Percentiles rank a stretch among this genome's conserved stretches.
Conservation (phyloP, 495 filamentous ascomycete genomes). For the Sphaerosporella brunnea region DNA sequence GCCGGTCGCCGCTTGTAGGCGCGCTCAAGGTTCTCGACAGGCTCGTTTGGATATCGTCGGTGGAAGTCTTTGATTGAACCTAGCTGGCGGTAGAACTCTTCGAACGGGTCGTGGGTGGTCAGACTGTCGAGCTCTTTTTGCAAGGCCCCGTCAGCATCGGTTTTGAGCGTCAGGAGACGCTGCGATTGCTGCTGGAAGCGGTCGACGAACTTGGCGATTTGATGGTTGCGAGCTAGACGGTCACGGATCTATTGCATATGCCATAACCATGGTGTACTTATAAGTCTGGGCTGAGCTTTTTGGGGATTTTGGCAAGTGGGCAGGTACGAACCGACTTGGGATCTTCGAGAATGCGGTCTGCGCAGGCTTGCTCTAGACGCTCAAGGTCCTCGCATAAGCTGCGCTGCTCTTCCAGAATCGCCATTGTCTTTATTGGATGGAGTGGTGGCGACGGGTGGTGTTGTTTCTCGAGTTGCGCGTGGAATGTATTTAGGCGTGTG, state of each 20-base stretch:
- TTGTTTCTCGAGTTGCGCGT: too few species aligned
- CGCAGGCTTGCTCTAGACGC: conserved; percentile 80
- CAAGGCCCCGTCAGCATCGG: conserved; percentile 51
- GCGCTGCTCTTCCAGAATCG: conserved; percentile 71
- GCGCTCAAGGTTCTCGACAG: conserved; percentile 81
- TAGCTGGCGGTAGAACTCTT: conserved; percentile 79
- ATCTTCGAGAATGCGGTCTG: conserved; percentile 72
- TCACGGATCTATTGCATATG: conserved; percentile 85
- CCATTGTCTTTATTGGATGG: conserved; percentile 13
- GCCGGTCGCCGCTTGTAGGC: conserved; percentile 60
- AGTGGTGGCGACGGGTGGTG: too few species aligned
- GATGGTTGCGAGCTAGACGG: conserved; percentile 70
- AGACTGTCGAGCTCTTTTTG: conserved; percentile 69
- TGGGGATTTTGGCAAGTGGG: too few species aligned
- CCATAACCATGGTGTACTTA: too few species aligned
- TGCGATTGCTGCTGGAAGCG: conserved; percentile 73
- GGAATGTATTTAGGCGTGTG: too few species aligned
- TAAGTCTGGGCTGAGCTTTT: too few species aligned
- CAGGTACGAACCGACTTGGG: conserved; percentile 60
- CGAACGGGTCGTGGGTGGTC: conserved; percentile 72
- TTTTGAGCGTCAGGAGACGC: conserved; percentile 67
- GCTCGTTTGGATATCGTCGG: conserved; percentile 79
- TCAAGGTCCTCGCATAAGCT: conserved; percentile 91
- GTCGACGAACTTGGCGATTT: conserved; percentile 67
- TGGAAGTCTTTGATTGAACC: conserved; percentile 69